Evolutionary conservation across 164 flowering plant genomes (phyloP).

Genomic region (Stephania cephalantha): DNA sequence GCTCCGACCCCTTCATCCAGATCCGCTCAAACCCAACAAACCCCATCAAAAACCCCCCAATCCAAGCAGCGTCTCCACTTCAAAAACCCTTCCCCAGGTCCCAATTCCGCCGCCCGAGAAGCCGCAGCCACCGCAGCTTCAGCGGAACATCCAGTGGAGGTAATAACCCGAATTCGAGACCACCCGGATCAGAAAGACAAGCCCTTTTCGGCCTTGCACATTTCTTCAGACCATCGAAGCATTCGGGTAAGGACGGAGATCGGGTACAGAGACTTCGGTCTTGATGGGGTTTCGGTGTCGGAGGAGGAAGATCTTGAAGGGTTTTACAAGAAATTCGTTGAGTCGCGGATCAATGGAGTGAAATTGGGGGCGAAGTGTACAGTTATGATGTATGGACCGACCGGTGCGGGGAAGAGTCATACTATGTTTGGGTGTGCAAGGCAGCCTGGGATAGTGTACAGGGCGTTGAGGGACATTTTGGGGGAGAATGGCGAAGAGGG

Average conservation of each 20-base stretch:
- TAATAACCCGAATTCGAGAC: constrained; percentile 71
- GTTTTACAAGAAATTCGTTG: constrained; percentile 74
- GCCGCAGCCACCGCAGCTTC: constrained; percentile 24
- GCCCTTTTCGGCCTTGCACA: constrained; percentile 41
- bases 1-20: constrained; percentile 61
- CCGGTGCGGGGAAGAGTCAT: constrained; percentile 95
- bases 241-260: constrained; percentile 68
- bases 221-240: constrained; percentile 38
- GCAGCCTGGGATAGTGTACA: constrained; percentile 90
- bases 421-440: constrained; percentile 91
- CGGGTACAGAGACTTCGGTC: constrained; percentile 84
- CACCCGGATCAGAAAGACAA: constrained; percentile 51
- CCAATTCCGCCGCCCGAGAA: constrained; percentile 34
- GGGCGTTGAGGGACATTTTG: constrained; percentile 68
- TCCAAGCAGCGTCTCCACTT: constrained; percentile 53
- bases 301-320: constrained; percentile 80
- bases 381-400: constrained; percentile 96
- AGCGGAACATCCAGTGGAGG: constrained; percentile 90
- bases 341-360: constrained; percentile 73
- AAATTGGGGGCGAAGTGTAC: constrained; percentile 87
- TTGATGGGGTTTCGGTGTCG: constrained; percentile 81
- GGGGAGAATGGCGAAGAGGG: constrained; percentile 42
- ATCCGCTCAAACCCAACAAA: constrained; percentile 11
- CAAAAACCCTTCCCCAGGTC: constrained; percentile 44
- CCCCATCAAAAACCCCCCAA: constrained; percentile 53